phyloP scores from a whole-genome alignment of 192 early-diverging fungal species.

The Entomortierella parvispora region DNA sequence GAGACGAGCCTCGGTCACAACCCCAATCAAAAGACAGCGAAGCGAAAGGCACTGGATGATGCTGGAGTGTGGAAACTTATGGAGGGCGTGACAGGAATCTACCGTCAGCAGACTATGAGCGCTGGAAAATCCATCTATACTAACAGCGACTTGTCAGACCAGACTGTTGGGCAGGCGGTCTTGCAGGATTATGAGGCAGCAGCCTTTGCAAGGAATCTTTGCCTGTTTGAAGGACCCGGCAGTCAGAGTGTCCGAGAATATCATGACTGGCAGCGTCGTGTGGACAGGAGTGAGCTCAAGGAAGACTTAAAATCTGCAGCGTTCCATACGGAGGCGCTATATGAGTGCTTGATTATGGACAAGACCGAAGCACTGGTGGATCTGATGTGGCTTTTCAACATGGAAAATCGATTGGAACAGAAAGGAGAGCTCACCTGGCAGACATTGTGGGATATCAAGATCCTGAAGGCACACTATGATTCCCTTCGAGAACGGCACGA shows the following conservation, averaged over 20 bases:
- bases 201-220: conserved; percentile 31
- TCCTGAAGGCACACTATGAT: conserved; percentile 36
- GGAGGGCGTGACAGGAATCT: no score
- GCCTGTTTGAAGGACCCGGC: no score
- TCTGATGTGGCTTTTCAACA: conserved; percentile 57
- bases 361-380: conserved; percentile 58
- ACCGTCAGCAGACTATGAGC: neutral
- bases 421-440: conserved; percentile 18
- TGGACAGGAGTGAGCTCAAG: conserved; percentile 31
- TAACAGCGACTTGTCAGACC: conserved; percentile 21
- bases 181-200: conserved; percentile 53
- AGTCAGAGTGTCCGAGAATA: neutral
- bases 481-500: conserved; percentile 14
- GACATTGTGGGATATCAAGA: conserved; percentile 35
- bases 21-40: no score
- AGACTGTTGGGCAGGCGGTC: conserved; percentile 29
- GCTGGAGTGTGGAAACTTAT: no score
- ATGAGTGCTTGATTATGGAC: conserved; percentile 64
- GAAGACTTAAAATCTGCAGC: conserved; percentile 38
- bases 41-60: no score
- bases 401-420: conserved; percentile 24
- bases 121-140: neutral
- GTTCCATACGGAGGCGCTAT: conserved; percentile 55
- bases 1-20: neutral
- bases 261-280: conserved; percentile 4